Percentiles rank a stretch among this genome's conserved stretches.
These are phyloP conservation scores for Citrus mangshanensis DNA, from an alignment of 345 rosid genomes.

Conservation along the genomic window DNA sequence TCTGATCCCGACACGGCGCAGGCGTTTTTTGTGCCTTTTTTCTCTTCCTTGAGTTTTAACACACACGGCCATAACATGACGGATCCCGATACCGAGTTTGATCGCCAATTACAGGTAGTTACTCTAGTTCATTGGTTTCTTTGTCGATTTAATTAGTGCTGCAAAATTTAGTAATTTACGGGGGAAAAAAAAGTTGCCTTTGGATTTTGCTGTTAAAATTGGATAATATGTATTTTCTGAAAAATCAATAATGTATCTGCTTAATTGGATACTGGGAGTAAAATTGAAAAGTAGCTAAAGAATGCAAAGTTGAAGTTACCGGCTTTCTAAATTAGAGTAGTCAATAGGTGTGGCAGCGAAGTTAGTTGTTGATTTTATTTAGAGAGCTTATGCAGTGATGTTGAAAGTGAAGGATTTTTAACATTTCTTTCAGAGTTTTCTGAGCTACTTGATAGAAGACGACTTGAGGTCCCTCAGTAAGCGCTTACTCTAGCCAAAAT, in stretches of 20 bases:
- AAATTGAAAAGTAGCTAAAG: neutral
- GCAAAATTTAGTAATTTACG: neutral
- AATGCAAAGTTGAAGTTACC: neutral
- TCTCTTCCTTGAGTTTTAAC: conserved; percentile 86
- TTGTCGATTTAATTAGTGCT: neutral
- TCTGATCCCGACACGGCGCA: conserved; percentile 91
- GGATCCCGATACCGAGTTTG: conserved; percentile 88
- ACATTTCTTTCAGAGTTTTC: neutral
- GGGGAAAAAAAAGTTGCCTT: neutral
- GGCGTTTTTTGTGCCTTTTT: conserved; percentile 84
- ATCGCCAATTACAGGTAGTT: conserved; percentile 81
- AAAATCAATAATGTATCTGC: neutral
- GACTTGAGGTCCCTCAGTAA: neutral
- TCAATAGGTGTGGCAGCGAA: neutral
- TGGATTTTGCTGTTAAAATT: neutral
- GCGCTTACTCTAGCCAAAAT: neutral
- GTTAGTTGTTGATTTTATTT: neutral
- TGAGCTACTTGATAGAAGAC: neutral
- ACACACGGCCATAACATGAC: conserved; percentile 89
- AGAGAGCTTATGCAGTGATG: neutral
- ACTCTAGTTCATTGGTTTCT: neutral
- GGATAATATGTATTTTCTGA: neutral
- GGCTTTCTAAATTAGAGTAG: neutral
- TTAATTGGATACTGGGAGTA: neutral
- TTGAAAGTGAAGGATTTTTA: neutral